Evolutionary conservation across 305 asterid genomes (phyloP).

Genomic region (Salvia sclarea): DNA sequence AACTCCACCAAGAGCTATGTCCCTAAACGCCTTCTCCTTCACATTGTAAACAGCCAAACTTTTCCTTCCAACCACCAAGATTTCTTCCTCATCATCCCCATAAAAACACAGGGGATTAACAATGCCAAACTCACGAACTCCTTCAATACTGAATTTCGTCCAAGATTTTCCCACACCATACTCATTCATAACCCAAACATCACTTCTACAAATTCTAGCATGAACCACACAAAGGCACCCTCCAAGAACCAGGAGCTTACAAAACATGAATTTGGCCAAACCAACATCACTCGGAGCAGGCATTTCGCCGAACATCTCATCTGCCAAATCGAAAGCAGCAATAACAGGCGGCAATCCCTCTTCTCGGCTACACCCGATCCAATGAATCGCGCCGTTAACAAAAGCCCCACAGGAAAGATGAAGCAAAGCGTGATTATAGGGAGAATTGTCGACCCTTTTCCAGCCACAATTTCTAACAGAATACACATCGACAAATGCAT

Average conservation of each 20-base stretch:
- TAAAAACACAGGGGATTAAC: constrained; percentile 37
- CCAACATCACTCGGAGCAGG: constrained; percentile 39
- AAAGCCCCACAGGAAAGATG: constrained; percentile 39
- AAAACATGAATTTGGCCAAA: constrained; percentile 22
- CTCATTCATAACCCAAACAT: constrained; percentile 59
- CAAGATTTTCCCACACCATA: constrained; percentile 51
- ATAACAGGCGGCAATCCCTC: constrained; percentile 32
- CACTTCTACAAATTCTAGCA: background rate
- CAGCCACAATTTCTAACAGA: constrained; percentile 39
- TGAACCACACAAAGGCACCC: constrained; percentile 49
- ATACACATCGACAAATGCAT: constrained; percentile 48
- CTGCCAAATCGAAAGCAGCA: constrained; percentile 41
- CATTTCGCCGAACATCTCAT: constrained; percentile 29
- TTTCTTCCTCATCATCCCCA: constrained; percentile 41
- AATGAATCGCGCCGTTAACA: constrained; percentile 49
- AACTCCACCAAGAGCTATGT: constrained; percentile 36
- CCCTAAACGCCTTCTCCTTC: constrained; percentile 17
- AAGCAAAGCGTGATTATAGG: constrained; percentile 44
- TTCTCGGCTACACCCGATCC: constrained; percentile 40
- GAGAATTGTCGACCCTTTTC: constrained; percentile 47
- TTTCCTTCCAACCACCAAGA: constrained; percentile 27
- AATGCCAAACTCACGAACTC: background rate
- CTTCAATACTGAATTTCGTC: constrained; percentile 24
- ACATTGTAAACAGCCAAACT: constrained; percentile 31
- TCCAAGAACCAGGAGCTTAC: constrained; percentile 30